phyloP scores from a whole-genome alignment of 139 green algal species.

The Chlamydomonas sphaeroides region DNA sequence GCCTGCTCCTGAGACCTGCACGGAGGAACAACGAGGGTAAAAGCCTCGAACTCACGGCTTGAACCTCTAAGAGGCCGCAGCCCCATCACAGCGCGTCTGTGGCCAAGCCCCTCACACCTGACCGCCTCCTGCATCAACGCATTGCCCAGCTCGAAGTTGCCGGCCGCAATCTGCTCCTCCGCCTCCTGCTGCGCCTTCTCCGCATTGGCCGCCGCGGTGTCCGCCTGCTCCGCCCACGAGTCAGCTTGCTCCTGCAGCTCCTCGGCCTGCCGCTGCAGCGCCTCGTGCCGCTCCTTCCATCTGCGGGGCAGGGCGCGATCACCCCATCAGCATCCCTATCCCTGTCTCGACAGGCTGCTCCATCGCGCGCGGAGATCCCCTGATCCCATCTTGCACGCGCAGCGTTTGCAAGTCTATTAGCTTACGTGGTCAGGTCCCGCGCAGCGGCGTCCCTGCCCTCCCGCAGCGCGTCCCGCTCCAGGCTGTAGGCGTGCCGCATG shows the following conservation, averaged over 20 bases:
- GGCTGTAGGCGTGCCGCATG: slow-evolving; percentile 34
- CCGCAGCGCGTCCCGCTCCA: slow-evolving; percentile 30
- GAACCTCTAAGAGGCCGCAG: too few relatives aligned
- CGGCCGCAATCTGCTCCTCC: slow-evolving; percentile 7
- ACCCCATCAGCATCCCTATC: too few relatives aligned
- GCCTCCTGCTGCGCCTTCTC: slow-evolving; percentile 24
- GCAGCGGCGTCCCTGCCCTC: neutral
- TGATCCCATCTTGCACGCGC: too few relatives aligned
- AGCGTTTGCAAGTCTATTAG: too few relatives aligned
- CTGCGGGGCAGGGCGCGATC: too few relatives aligned
- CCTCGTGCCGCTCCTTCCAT: slow-evolving; percentile 14
- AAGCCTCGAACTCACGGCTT: neutral
- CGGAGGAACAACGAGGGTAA: neutral
- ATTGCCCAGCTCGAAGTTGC: slow-evolving; percentile 28
- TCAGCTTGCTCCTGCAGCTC: neutral
- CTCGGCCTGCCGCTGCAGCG: neutral
- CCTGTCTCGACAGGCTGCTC: too few relatives aligned
- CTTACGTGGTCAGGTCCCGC: slow-evolving; percentile 1
- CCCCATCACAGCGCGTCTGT: too few relatives aligned
- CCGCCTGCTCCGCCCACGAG: neutral
- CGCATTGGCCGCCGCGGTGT: neutral
- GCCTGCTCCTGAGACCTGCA: slow-evolving; percentile 30
- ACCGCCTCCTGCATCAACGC: slow-evolving; percentile 34
- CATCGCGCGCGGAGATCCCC: too few relatives aligned
- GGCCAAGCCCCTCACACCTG: neutral